These are phyloP conservation scores for Jatropha multifida DNA, from an alignment of 441 rosid genomes.

Conservation along the genomic window DNA sequence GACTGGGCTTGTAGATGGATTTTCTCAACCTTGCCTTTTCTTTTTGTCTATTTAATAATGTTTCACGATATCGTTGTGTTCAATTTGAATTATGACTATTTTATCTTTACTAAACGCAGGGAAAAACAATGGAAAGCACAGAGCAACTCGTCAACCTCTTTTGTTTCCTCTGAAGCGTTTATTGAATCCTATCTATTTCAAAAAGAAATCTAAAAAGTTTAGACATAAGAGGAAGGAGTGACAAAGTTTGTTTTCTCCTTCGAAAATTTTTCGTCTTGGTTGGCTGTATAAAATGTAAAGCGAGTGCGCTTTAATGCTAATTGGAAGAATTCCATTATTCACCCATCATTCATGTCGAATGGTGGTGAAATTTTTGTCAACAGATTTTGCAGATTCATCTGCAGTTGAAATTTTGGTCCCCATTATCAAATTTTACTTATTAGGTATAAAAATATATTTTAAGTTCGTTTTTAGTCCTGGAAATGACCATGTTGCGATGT, in stretches of 20 bases:
- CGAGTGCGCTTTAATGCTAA: neutral
- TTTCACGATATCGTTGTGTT: neutral
- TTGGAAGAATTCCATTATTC: neutral
- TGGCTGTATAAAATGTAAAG: neutral
- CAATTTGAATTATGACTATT: neutral
- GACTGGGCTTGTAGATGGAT: neutral
- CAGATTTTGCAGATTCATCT: neutral
- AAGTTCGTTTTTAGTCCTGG: neutral
- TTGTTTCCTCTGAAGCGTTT: conserved; percentile 48
- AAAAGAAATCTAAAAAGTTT: conserved; percentile 41
- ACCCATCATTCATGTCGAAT: neutral
- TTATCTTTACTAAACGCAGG: conserved; percentile 39
- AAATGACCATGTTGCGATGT: neutral
- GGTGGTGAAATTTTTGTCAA: conserved; percentile 12
- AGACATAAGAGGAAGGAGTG: conserved; percentile 19
- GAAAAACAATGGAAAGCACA: conserved; percentile 36
- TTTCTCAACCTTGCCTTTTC: neutral
- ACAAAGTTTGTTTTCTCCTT: neutral
- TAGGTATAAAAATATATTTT: neutral
- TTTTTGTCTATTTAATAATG: neutral
- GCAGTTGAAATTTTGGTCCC: conserved; percentile 1
- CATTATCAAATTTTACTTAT: neutral
- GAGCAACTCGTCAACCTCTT: conserved; percentile 25
- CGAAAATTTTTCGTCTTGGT: neutral
- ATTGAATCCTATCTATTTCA: conserved; percentile 51